phyloP scores from a whole-genome alignment of 1,139 yeast species.

The Candida glucosophila region DNA sequence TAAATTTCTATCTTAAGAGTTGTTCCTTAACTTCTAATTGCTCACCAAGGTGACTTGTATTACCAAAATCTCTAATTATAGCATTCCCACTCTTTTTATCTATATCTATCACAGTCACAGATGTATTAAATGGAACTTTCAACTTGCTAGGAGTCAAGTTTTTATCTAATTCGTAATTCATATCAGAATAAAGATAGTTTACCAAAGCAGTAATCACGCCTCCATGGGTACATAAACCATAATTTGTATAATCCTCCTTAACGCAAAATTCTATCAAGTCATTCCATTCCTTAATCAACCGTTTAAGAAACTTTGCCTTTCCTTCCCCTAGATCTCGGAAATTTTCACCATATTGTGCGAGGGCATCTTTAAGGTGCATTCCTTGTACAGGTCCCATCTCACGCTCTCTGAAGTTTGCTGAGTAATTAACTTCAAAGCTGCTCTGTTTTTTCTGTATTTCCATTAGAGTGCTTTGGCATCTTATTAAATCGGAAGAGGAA shows the following conservation, averaged over 20 bases:
- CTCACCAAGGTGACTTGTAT: constrained; percentile 56
- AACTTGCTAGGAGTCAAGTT: constrained; percentile 34
- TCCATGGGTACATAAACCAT: constrained; percentile 74
- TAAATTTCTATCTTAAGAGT: constrained; percentile 17
- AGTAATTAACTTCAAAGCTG: constrained; percentile 10
- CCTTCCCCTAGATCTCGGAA: constrained; percentile 48
- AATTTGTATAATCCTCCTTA: constrained; percentile 30
- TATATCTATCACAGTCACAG: constrained; percentile 57
- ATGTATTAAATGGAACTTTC: constrained; percentile 65
- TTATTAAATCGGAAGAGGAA: constrained; percentile 49
- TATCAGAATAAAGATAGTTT: constrained; percentile 33
- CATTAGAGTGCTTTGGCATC: constrained; percentile 51
- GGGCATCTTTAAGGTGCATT: constrained; percentile 60
- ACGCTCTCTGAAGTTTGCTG: constrained; percentile 57
- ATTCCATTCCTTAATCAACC: constrained; percentile 47
- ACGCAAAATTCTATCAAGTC: constrained; percentile 29
- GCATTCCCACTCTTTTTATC: constrained; percentile 28
- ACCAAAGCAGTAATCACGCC: constrained; percentile 67
- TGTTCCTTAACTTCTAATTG: constrained; percentile 48
- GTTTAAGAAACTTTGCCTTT: constrained; percentile 30
- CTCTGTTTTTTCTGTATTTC: constrained; percentile 25
- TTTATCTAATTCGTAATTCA: constrained; percentile 26
- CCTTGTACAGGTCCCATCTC: constrained; percentile 75
- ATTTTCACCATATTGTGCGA: constrained; percentile 27
- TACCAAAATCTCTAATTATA: constrained; percentile 44